Conservation (phyloP, 225 moss, liverwort and hornwort genomes). For the Antitrichia curtipendula region DNA sequence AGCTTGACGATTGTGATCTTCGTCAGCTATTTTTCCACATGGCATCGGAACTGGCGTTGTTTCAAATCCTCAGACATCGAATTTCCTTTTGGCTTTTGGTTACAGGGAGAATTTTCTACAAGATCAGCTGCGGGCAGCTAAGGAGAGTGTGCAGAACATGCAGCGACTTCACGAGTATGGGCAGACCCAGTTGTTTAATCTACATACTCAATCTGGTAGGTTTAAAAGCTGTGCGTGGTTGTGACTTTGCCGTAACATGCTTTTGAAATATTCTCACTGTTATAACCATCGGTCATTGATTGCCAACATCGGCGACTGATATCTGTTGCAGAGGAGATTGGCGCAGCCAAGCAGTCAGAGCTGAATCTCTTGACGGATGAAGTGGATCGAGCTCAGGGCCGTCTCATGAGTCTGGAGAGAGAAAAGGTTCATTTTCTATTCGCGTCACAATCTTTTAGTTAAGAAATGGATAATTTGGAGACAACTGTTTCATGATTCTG, state of each 20-base stretch:
- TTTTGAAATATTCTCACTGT: background rate
- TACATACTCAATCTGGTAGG: constrained; percentile 86
- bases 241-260: background rate
- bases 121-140: constrained; percentile 80
- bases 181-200: constrained; percentile 88
- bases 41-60: background rate
- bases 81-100: background rate
- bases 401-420: constrained; percentile 81
- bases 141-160: constrained; percentile 94
- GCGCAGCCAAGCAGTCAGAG: constrained; percentile 93
- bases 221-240: background rate
- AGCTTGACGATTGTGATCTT: background rate
- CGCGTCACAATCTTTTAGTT: background rate
- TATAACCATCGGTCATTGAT: background rate
- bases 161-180: constrained; percentile 95
- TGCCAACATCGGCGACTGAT: background rate
- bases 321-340: constrained; percentile 79
- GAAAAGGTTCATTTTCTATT: constrained; percentile 57
- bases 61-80: background rate
- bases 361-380: constrained; percentile 88
- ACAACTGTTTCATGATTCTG: background rate
- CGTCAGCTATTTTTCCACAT: background rate
- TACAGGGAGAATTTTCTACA: constrained; percentile 77
- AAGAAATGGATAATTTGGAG: background rate
- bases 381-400: constrained; percentile 81